These are phyloP conservation scores for Acanthamoeba culbertsoni DNA, from an alignment of 208 protist species.

Conservation along the genomic window DNA sequence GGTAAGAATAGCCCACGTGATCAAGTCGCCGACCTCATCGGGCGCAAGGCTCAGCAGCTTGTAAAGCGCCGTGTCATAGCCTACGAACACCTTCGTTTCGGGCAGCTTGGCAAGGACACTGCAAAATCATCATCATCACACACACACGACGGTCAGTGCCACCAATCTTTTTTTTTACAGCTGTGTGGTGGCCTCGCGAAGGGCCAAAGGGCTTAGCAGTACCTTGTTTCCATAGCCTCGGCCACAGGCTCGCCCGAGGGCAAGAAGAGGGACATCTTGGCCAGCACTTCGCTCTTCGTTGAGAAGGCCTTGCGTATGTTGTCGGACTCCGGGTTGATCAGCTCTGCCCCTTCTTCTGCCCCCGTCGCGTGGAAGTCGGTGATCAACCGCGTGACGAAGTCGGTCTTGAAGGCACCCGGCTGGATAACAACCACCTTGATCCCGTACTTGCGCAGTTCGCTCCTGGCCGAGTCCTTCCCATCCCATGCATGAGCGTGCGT, in stretches of 20 bases:
- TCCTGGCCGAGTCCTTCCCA: not conserved
- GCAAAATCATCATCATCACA: not conserved
- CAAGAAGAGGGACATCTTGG: not conserved
- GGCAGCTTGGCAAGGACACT: constrained; percentile 6
- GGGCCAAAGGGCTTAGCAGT: not conserved
- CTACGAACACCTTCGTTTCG: not conserved
- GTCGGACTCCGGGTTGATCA: not conserved
- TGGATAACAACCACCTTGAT: not conserved
- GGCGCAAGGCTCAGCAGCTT: not conserved
- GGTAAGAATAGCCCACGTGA: not conserved
- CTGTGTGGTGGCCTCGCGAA: not conserved
- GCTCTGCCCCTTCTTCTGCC: not conserved
- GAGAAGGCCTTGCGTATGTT: not conserved
- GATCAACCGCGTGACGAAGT: not conserved
- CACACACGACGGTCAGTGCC: not conserved
- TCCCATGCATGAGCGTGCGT: too few relatives aligned
- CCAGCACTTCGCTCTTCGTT: not conserved
- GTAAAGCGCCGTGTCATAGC: not conserved
- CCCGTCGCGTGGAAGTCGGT: not conserved
- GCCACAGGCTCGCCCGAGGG: not conserved
- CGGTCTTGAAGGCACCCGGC: not conserved
- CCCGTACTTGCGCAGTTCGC: not conserved
- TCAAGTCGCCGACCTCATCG: not conserved
- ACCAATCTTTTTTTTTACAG: not conserved
- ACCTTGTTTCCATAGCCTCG: not conserved